Evolutionary conservation across 768 basidiomycete genomes (phyloP), one percentile per base, ranked within the genome.

Genomic region (Porpolomopsis calyptriformis): DNA sequence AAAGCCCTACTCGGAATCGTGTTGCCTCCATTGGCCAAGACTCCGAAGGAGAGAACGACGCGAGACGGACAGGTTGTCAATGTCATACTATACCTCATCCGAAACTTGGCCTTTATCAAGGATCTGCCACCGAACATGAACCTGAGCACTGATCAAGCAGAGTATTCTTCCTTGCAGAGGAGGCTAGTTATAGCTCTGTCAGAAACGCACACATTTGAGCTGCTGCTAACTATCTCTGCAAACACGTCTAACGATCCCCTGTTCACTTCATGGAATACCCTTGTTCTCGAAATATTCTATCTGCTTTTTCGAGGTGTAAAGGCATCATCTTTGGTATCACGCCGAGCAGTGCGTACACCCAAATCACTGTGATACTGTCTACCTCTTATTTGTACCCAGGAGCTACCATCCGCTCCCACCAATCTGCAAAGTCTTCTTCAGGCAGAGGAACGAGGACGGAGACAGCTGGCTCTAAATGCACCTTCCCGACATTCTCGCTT

Each of bases 51-150:
- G 53, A 72, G 92, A 5, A 72, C 70, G 31, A 80, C 85, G 46
- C 76, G 83, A 36, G 96, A 98, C 60, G 72, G 78, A 23, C 87
- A 94, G 59, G 71, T 97, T 51, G 80, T 97, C 58, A 87, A 83
- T 45, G 76, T 99, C 45, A 72, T 94, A 10, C 70, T 99, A 10
- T 85, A 96, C 60, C 74, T 94, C 51, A 71, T 96, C 43, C 81
- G 96, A 47, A 99, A 99, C 59, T 77, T 98, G n/a, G 78, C 85
- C 1, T 90, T 93, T 59, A 92, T 98, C 69, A 82, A 82, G 54
- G 94, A 98, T 65, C 74, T 78, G 2, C 80, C 84, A 0, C 64
- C 78, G 33, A 83, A 87, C 51, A 77, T 76, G 40, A 72, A 80
- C 50, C 65, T 74, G 19, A 89, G 83, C 49, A 72, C 83, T 9